Conservation (phyloP, 1,139 yeast species). For the Lodderomyces metapsilosis region DNA sequence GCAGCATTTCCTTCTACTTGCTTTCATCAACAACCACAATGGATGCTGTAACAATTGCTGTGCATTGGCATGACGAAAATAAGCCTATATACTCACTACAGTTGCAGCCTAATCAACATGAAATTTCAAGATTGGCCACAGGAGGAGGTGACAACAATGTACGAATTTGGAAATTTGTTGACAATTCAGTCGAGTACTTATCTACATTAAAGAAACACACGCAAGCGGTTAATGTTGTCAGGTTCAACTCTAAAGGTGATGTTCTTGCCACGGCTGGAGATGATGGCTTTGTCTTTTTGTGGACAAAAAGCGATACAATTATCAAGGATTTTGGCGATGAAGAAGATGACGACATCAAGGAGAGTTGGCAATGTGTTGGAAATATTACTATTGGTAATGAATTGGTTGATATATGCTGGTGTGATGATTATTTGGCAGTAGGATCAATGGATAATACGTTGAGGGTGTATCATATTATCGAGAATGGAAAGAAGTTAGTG, state of each 20-base stretch:
- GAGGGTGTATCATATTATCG: conserved; percentile 52
- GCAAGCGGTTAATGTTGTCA: conserved; percentile 89
- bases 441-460: conserved; percentile 91
- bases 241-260: conserved; percentile 70
- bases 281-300: conserved; percentile 82
- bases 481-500: conserved; percentile 27
- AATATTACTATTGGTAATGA: conserved; percentile 38
- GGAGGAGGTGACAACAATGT: conserved; percentile 95
- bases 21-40: too few relatives aligned
- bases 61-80: conserved; percentile 80
- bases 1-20: too few relatives aligned
- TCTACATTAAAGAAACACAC: conserved; percentile 84
- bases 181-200: conserved; percentile 49
- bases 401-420: conserved; percentile 3
- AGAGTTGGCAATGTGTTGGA: conserved; percentile 57
- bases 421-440: conserved; percentile 63
- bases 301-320: conserved; percentile 61
- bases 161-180: conserved; percentile 53
- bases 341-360: conserved; percentile 49
- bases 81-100: conserved; percentile 83
- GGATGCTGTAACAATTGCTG: conserved; percentile 62
- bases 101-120: conserved; percentile 57
- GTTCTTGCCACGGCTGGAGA: conserved; percentile 89
- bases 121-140: conserved; percentile 58
- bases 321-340: conserved; percentile 52